Conservation (phyloP, 805 yeast species). For the Grigorovia yakushimaensis region DNA sequence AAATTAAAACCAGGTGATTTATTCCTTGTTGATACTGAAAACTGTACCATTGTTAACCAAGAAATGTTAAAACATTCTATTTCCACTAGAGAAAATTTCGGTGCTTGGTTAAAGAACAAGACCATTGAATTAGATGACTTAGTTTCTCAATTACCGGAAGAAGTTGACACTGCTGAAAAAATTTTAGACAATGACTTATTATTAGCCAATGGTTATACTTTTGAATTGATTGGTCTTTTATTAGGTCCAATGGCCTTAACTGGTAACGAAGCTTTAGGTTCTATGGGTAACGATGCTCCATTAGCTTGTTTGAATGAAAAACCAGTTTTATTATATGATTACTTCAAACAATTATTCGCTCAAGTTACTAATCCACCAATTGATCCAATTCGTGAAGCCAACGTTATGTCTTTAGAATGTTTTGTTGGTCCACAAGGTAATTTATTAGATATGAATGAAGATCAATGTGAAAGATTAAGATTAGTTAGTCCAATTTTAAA, state of each 20-base stretch:
- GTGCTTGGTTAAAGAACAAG: slow-evolving; percentile 83
- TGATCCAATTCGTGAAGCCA: slow-evolving; percentile 93
- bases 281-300: slow-evolving; percentile 98
- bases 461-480: slow-evolving; percentile 82
- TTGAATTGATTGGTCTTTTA: slow-evolving; percentile 76
- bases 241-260: slow-evolving; percentile 88
- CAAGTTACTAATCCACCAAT: slow-evolving; percentile 98
- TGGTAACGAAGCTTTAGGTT: slow-evolving; percentile 92
- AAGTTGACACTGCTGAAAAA: slow-evolving; percentile 11
- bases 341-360: slow-evolving; percentile 92
- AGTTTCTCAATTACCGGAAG: slow-evolving; percentile 13
- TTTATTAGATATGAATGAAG: slow-evolving; percentile 81
- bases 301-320: slow-evolving; percentile 90
- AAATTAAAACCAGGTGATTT: slow-evolving; percentile 93
- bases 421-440: slow-evolving; percentile 97
- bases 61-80: slow-evolving; percentile 74
- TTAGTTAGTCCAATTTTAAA: slow-evolving; percentile 76
- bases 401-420: slow-evolving; percentile 96
- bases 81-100: slow-evolving; percentile 79
- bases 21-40: slow-evolving; percentile 88
- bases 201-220: slow-evolving; percentile 85
- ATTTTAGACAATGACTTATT: slow-evolving; percentile 78
- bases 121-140: slow-evolving; percentile 65
- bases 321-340: slow-evolving; percentile 83
- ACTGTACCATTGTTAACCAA: slow-evolving; percentile 89